Evolutionary conservation across 1,284 basidiomycete genomes (phyloP).

Genomic region (Trametes versicolor): DNA sequence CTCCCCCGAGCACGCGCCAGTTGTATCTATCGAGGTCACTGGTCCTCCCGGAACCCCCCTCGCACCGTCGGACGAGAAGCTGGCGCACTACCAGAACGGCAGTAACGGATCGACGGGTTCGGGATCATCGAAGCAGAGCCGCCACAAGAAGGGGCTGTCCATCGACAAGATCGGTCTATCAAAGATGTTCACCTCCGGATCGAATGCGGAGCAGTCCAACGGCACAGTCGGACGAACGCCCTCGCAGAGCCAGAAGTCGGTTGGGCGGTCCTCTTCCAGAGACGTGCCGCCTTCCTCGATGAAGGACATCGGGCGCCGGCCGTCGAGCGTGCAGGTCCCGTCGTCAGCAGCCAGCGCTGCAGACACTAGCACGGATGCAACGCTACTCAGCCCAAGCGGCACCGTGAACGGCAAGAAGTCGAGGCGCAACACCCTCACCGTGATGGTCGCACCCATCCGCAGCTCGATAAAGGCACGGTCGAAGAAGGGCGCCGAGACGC

Average conservation of each 20-base stretch:
- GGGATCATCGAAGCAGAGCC: slow-evolving; percentile 52
- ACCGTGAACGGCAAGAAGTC: slow-evolving; percentile 59
- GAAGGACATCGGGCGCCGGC: slow-evolving; percentile 41
- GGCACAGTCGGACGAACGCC: slow-evolving; percentile 49
- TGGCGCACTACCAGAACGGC: slow-evolving; percentile 34
- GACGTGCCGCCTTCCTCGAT: slow-evolving; percentile 25
- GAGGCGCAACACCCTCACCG: slow-evolving; percentile 81
- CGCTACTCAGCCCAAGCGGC: slow-evolving; percentile 49
- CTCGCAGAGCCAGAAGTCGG: slow-evolving; percentile 47
- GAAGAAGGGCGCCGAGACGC: slow-evolving; percentile 49
- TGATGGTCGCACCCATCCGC: slow-evolving; percentile 83
- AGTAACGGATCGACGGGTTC: slow-evolving; percentile 44
- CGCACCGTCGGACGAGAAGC: slow-evolving; percentile 46
- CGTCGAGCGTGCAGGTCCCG: slow-evolving; percentile 49
- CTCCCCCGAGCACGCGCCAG: slow-evolving; percentile 39
- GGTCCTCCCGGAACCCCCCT: slow-evolving; percentile 56
- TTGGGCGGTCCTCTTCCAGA: slow-evolving; percentile 25
- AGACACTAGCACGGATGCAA: slow-evolving; percentile 38
- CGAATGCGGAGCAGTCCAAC: slow-evolving; percentile 36
- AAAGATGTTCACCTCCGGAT: slow-evolving; percentile 60
- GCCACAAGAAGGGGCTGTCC: slow-evolving; percentile 70
- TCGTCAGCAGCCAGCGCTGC: slow-evolving; percentile 34
- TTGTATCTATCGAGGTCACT: slow-evolving; percentile 57
- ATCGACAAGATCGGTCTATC: slow-evolving; percentile 81
- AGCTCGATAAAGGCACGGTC: slow-evolving; percentile 63